A percentile compares a stretch with the other conserved stretches of the same genome.
These are phyloP conservation scores for Plantago ovata DNA, from an alignment of 257 asterid genomes.

Conservation along the genomic window DNA sequence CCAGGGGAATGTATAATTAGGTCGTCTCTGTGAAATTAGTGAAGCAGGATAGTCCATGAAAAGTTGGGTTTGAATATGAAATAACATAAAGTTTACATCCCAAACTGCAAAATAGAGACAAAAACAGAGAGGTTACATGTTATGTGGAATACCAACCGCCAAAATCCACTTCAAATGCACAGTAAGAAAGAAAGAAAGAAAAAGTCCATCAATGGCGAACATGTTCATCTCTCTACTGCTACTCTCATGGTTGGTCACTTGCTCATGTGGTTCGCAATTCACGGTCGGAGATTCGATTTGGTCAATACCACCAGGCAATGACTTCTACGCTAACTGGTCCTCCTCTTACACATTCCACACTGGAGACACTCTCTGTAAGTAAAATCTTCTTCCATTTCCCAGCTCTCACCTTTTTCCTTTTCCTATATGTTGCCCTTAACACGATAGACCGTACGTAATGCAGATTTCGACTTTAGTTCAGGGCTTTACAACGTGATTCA, in stretches of 20 bases:
- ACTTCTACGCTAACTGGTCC: slow-evolving; percentile 69
- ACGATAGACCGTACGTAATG: background rate
- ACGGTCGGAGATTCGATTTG: slow-evolving; percentile 62
- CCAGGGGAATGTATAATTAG: too few relatives aligned
- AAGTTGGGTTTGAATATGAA: too few relatives aligned
- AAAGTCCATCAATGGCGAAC: slow-evolving; percentile 5
- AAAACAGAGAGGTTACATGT: too few relatives aligned
- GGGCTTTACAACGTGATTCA: slow-evolving; percentile 48
- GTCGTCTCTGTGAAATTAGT: too few relatives aligned
- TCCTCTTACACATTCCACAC: slow-evolving; percentile 40
- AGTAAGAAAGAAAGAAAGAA: background rate
- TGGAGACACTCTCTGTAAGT: slow-evolving; percentile 60
- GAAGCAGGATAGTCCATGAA: too few relatives aligned
- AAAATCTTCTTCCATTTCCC: background rate
- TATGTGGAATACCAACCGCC: too few relatives aligned
- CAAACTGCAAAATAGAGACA: too few relatives aligned
- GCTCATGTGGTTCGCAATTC: slow-evolving; percentile 23
- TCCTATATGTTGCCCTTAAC: background rate
- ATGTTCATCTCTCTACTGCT: background rate
- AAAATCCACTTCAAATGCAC: background rate
- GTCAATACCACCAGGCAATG: slow-evolving; percentile 54
- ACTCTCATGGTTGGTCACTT: background rate
- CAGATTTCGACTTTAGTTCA: slow-evolving; percentile 63
- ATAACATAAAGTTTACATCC: too few relatives aligned
- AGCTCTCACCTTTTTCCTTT: background rate